Conservation (phyloP, 1,284 basidiomycete species). For the Exobasidium rhododendri region DNA sequence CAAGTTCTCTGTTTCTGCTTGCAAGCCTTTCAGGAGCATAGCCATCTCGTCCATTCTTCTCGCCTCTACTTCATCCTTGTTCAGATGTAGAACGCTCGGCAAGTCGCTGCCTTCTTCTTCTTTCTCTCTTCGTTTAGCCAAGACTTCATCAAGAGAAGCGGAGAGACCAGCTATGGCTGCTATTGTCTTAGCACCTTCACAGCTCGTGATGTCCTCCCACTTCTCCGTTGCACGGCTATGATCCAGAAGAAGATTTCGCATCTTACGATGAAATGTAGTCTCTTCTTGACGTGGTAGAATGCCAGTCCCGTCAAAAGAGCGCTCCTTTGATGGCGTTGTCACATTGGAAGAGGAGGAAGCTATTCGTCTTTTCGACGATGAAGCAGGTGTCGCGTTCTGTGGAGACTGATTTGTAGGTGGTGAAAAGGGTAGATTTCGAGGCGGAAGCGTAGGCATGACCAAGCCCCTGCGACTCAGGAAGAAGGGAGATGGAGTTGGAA, state of each 20-base stretch:
- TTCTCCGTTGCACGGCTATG: neutral
- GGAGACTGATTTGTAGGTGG: neutral
- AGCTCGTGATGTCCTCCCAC: slow-evolving; percentile 8
- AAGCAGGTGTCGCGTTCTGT: neutral
- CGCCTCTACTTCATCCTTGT: neutral
- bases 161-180: slow-evolving; percentile 4
- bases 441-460: slow-evolving; percentile 1
- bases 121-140: neutral
- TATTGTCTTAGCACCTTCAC: slow-evolving; percentile 4
- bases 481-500: too few species aligned
- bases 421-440: slow-evolving; percentile 5
- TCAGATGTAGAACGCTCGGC: neutral
- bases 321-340: neutral
- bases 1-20: neutral
- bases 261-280: slow-evolving; percentile 10
- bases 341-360: neutral
- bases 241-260: slow-evolving; percentile 6
- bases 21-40: neutral
- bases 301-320: neutral
- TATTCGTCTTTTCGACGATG: neutral
- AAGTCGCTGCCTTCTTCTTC: neutral
- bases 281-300: slow-evolving; percentile 7
- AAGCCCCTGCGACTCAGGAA: too few species aligned
- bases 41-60: neutral
- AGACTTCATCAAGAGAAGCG: neutral